Evolutionary conservation across 2,329 filamentous ascomycete genomes (phyloP), one percentile per base, ranked within the genome.

Genomic region (Epichloe uncinata): DNA sequence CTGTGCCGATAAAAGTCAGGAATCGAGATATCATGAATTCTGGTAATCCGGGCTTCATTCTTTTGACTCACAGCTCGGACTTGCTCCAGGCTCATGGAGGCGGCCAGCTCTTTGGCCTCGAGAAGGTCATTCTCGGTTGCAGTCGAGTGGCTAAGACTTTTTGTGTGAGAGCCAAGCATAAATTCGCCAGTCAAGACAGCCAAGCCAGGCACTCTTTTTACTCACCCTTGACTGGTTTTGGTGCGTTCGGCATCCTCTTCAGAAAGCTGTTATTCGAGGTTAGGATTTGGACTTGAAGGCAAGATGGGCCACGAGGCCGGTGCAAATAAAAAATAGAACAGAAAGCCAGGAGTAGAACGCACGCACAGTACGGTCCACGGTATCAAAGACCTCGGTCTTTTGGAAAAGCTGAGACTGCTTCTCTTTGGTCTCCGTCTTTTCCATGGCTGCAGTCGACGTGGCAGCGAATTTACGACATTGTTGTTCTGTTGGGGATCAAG

Each of bases 121-220:
- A 69, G 64, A 8, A 73, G 61, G 52, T 73, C 70, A 44, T 71
- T 64, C 55, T 72, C 69, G 45, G 70, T 72, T 53, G 67, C 67
- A 43, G 65, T 63, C 42, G 70, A 58, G 5, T 58, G 52, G 18
- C 52, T 53, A 2, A 42, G 13, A 30, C 4, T 7, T 36, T 36
- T 12, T 33, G 36, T 18, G 22, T 44, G 12, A 38, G 33, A 38
- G 38, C 4, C 11, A 15, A 42, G 16, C 26, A 30, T 9, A 3
- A 9, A 30, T 18, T 22, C 26, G 16, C 26, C 38, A 22, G 5
- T 41, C 9, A 6, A 12, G 13, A 20, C 11, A 20, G 20, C n/a
- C 13, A 12, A 20, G 20, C n/a, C 13, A 12, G 13, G 18, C 16
- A 18, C 16, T 36, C 26, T 30, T 16, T 48, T 42, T 7, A 30